phyloP scores from a whole-genome alignment of 257 asterid genomes.

The Capsicum rhomboideum region DNA sequence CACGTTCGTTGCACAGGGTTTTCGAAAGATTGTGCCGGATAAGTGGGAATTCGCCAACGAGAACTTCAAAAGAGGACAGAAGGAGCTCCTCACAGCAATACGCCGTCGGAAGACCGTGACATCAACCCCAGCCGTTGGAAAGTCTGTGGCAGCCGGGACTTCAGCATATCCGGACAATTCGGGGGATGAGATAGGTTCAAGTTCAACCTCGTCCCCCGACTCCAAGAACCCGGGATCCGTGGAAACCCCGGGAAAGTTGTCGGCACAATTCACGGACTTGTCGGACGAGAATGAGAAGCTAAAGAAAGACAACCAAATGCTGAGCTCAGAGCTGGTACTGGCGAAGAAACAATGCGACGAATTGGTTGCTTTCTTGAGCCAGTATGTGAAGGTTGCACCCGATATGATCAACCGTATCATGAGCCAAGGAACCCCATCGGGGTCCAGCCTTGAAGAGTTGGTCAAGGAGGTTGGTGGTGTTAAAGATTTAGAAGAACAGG shows the following conservation, averaged over 20 bases:
- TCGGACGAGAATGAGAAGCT: constrained; percentile 62
- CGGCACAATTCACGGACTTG: constrained; percentile 47
- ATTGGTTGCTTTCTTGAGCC: constrained; percentile 44
- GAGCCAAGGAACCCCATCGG: constrained; percentile 16
- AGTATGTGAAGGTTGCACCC: constrained; percentile 45
- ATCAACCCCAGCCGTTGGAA: constrained; percentile 10
- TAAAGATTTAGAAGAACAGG: background rate
- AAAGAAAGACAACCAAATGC: constrained; percentile 38
- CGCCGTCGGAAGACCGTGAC: constrained; percentile 56
- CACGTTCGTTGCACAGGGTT: constrained; percentile 38
- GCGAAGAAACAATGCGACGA: constrained; percentile 64
- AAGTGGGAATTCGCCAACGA: constrained; percentile 95
- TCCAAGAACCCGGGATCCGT: constrained; percentile 50
- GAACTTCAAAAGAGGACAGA: constrained; percentile 55
- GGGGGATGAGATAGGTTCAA: constrained; percentile 54
- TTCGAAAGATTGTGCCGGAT: constrained; percentile 68
- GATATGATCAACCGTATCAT: constrained; percentile 45
- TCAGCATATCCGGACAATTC: constrained; percentile 39
- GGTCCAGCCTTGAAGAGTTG: constrained; percentile 11
- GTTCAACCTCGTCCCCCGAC: constrained; percentile 63
- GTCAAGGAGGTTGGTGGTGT: background rate
- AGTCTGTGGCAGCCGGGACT: constrained; percentile 11
- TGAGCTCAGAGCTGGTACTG: constrained; percentile 57
- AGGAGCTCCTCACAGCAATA: constrained; percentile 53
- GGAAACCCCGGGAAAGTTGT: constrained; percentile 34